Conservation (phyloP, 2,329 filamentous ascomycete species). For the Xylariomycetidae sp. region DNA sequence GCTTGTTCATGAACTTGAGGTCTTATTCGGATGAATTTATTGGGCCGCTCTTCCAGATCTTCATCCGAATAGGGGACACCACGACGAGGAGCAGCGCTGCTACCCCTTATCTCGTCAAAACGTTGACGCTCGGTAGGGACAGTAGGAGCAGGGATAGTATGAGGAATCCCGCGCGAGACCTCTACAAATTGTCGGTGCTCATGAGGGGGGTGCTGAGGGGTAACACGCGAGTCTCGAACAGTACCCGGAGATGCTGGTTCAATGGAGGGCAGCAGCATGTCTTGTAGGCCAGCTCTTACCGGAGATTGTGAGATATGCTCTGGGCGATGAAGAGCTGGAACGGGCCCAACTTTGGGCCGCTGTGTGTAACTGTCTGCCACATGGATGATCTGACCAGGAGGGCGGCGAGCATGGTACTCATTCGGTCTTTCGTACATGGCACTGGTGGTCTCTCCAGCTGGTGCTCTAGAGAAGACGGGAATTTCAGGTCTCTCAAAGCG, state of each 20-base stretch:
- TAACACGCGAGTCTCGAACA: slow-evolving; percentile 7
- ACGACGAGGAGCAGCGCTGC: too few relatives aligned
- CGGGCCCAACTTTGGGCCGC: slow-evolving; percentile 28
- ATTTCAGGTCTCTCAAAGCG: too few relatives aligned
- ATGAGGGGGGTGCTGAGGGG: slow-evolving; percentile 11
- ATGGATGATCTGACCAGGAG: slow-evolving; percentile 17
- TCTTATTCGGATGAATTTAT: too few relatives aligned
- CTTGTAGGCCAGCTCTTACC: slow-evolving; percentile 22
- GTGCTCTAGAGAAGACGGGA: too few relatives aligned
- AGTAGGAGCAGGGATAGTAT: slow-evolving; percentile 12
- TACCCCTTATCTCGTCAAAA: too few relatives aligned
- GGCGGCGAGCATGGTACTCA: too few relatives aligned
- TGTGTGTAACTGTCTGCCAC: slow-evolving; percentile 18
- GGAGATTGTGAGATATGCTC: slow-evolving; percentile 19
- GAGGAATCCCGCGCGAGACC: slow-evolving; percentile 15
- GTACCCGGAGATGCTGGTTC: slow-evolving; percentile 23
- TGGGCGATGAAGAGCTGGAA: slow-evolving; percentile 9
- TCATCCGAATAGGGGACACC: too few relatives aligned
- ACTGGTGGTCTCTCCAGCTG: too few relatives aligned
- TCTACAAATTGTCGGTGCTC: slow-evolving; percentile 15
- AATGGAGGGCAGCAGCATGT: slow-evolving; percentile 27
- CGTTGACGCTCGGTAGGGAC: too few relatives aligned
- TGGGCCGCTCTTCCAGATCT: not conserved
- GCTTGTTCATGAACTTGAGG: too few relatives aligned
- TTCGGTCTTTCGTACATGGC: too few relatives aligned